Conservation (phyloP, 202 grass and related monocot species). For the Miscanthus sacchariflorus region DNA sequence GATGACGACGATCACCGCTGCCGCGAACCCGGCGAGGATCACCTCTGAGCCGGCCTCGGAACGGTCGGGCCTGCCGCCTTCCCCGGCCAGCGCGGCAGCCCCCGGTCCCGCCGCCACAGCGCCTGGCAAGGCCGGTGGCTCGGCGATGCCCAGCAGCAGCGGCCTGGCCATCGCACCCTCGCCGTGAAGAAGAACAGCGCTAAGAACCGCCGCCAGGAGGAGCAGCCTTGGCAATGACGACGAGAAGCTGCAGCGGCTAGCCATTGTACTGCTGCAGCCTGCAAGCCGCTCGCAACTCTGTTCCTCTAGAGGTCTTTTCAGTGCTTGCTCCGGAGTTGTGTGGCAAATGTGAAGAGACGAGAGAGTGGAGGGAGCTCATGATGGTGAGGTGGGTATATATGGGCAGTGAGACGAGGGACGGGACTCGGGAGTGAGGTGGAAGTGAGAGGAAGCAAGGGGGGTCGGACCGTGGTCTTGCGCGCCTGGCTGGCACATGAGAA, state of each 20-base stretch:
- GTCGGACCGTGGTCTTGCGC: conserved; percentile 43
- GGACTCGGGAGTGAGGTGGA: neutral
- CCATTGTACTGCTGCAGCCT: neutral
- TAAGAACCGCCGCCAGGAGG: conserved; percentile 21
- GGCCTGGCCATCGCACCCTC: conserved; percentile 41
- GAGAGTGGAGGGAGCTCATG: neutral
- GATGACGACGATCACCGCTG: conserved; percentile 60
- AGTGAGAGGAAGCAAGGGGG: neutral
- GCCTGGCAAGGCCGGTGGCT: conserved; percentile 38
- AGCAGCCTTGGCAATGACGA: conserved; percentile 21
- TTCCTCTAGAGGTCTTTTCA: neutral
- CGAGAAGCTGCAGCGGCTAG: conserved; percentile 7
- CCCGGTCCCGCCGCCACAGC: conserved; percentile 28
- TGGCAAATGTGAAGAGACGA: conserved; percentile 16
- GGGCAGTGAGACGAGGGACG: conserved; percentile 17
- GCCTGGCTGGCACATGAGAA: conserved; percentile 40
- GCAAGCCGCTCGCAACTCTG: too few species aligned
- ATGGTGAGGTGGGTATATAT: conserved; percentile 44
- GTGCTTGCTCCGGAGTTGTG: neutral
- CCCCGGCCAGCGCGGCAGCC: conserved; percentile 5
- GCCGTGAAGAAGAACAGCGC: neutral
- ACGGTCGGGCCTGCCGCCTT: conserved; percentile 42
- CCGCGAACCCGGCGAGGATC: conserved; percentile 81
- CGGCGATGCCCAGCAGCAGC: conserved; percentile 45
- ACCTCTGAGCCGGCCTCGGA: conserved; percentile 79